Evolutionary conservation across 2,329 filamentous ascomycete species (phyloP).

Genomic region (Fusarium sarcochroum): DNA sequence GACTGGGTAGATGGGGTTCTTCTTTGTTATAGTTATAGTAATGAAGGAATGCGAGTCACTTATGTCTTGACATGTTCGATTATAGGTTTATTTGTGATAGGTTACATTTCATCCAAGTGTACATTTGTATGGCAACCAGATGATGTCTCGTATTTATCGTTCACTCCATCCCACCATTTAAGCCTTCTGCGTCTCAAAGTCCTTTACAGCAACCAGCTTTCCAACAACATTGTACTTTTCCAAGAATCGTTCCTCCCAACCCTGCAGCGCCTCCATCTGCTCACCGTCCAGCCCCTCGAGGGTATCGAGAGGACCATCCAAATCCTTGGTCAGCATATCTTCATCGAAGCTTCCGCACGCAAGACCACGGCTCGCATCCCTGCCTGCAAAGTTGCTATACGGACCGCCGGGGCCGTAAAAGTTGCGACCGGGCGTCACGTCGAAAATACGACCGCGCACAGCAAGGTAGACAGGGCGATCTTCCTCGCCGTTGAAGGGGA

Average conservation of each 20-base stretch:
- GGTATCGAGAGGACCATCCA: conserved; percentile 85
- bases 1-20: conserved; percentile 21
- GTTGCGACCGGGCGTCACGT: conserved; percentile 87
- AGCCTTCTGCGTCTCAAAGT: conserved; percentile 50
- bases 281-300: conserved; percentile 79
- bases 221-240: conserved; percentile 98
- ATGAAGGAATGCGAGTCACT: conserved; percentile 40
- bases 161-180: background rate
- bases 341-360: conserved; percentile 94
- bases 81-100: background rate
- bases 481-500: conserved; percentile 85
- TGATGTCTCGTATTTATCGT: background rate
- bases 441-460: conserved; percentile 92
- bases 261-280: conserved; percentile 84
- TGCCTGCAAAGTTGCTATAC: conserved; percentile 95
- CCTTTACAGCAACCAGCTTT: conserved; percentile 74
- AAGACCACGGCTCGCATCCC: conserved; percentile 89
- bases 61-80: conserved; percentile 10
- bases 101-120: background rate
- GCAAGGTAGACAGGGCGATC: conserved; percentile 86
- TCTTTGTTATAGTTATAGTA: conserved; percentile 40
- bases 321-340: conserved; percentile 93
- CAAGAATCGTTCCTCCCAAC: conserved; percentile 93
- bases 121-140: background rate
- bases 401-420: conserved; percentile 97